Percentiles rank a stretch among this genome's conserved stretches.
Evolutionary conservation across 257 asterid species (phyloP).

Genomic region (Nicotiana attenuata): DNA sequence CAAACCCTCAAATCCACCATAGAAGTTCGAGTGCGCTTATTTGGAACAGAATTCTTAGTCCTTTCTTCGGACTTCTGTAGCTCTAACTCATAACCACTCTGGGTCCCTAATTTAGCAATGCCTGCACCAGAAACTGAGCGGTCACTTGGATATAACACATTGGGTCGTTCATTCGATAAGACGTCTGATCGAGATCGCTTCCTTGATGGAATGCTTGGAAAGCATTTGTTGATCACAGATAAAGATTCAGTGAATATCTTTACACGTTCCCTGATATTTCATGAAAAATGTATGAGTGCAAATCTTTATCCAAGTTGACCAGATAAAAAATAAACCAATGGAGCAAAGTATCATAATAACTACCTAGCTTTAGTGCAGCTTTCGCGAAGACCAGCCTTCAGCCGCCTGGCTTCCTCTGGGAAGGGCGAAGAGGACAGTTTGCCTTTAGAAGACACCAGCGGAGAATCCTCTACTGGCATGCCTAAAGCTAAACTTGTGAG

Average conservation of each 20-base stretch:
- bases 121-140: conserved; percentile 53
- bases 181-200: conserved; percentile 80
- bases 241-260: conserved; percentile 76
- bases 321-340: not conserved
- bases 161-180: conserved; percentile 63
- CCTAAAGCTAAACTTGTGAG: conserved; percentile 77
- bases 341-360: conserved; percentile 11
- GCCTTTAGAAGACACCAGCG: conserved; percentile 49
- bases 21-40: conserved; percentile 92
- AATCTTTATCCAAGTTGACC: conserved; percentile 2
- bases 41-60: conserved; percentile 56
- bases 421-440: conserved; percentile 53
- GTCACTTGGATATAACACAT: conserved; percentile 50
- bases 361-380: conserved; percentile 85
- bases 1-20: conserved; percentile 71
- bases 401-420: conserved; percentile 76
- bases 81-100: conserved; percentile 68
- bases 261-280: conserved; percentile 71
- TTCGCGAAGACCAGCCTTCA: conserved; percentile 64
- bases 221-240: conserved; percentile 76
- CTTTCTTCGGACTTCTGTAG: conserved; percentile 68
- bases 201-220: conserved; percentile 71
- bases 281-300: conserved; percentile 6
- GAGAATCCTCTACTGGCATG: conserved; percentile 61
- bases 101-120: conserved; percentile 55